Evolutionary conservation across 352 stramenopile genomes (phyloP).

Genomic region (Phytophthora cryptogea): DNA sequence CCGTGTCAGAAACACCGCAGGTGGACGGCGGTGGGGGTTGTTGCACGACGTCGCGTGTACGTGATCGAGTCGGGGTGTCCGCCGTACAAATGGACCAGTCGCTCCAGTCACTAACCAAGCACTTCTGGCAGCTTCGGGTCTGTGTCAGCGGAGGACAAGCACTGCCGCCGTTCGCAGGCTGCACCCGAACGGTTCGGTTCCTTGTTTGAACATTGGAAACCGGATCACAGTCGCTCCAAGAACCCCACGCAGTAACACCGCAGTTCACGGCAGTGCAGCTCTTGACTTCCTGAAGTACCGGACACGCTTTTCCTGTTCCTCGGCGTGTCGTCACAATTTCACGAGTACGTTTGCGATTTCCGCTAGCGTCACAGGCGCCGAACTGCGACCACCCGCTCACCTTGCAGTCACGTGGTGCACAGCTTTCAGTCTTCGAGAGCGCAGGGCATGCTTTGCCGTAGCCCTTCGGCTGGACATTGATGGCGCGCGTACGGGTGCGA

Average conservation of each 20-base stretch:
- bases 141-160: constrained; percentile 49
- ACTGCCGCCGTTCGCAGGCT: constrained; percentile 37
- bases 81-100: constrained; percentile 52
- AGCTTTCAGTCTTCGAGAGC: constrained; percentile 41
- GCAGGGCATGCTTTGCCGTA: constrained; percentile 45
- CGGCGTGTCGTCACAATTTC: constrained; percentile 27
- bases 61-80: constrained; percentile 39
- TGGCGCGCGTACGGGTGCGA: constrained; percentile 35
- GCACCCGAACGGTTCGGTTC: constrained; percentile 44
- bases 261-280: constrained; percentile 58
- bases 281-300: constrained; percentile 40
- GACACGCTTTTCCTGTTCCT: constrained; percentile 51
- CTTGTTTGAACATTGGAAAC: constrained; percentile 40
- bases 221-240: constrained; percentile 50
- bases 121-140: constrained; percentile 59
- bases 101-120: constrained; percentile 48
- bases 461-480: constrained; percentile 42
- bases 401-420: constrained; percentile 48
- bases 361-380: constrained; percentile 40
- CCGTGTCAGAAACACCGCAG: constrained; percentile 25
- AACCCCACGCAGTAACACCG: constrained; percentile 50
- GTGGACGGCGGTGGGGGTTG: constrained; percentile 37
- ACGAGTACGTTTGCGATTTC: constrained; percentile 49
- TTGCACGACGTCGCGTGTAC: constrained; percentile 48
- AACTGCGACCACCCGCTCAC: constrained; percentile 60